Base-by-base conservation (phyloP, 1,284 basidiomycete species). In the Exsudoporus floridanus region DNA sequence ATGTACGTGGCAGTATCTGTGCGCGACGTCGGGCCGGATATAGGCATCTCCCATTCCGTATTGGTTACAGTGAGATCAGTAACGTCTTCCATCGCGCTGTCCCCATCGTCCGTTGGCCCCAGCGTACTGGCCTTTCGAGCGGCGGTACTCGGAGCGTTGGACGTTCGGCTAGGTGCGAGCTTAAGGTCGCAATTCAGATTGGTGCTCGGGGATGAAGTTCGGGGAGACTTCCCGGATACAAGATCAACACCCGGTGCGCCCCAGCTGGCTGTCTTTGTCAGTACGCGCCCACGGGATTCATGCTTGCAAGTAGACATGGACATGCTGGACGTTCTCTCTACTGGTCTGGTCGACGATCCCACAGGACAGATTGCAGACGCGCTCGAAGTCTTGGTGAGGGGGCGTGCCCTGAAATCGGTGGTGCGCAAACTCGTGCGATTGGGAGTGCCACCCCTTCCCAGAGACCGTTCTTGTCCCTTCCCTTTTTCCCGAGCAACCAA, bases 1-100 rank as follows among this genome's bases (percentile, higher is more conserved):
- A 64, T 52, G 18, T n/a, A 49, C 34, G 36, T 52, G 21, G 63
- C 21, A 5, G 54, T 47, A 39, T 64, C 53, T 18, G 33, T 41
- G 38, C 44, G 45, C 2, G 37, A 49, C 27, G 28, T 51, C 42
- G 25, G 27, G n/a, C 33, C 45, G 5, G 44, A 47, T 31, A 23
- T 13, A n/a, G 45, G 51, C 18, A 23, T 46, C 13, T 64, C 55
- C 45, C 52, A 53, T 27, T 67, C 64, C 0, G 54, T 54, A 23
- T 67, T 61, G 6, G 60, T 56, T 25, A 46, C 57, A 2, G 47
- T 59, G 48, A 67, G 63, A 43, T 69, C 62, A 16, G 55, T 44
- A 47, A 52, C 36, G 7, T 54, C 55, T 38, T 60, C 54, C 56
- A 67, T 62, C 1, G 30, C 10, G 21, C 34, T 54, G 25, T 60